A percentile compares a stretch with the other conserved stretches of the same genome.
Conservation (phyloP, 768 basidiomycete species). For the Mycena galopus region DNA sequence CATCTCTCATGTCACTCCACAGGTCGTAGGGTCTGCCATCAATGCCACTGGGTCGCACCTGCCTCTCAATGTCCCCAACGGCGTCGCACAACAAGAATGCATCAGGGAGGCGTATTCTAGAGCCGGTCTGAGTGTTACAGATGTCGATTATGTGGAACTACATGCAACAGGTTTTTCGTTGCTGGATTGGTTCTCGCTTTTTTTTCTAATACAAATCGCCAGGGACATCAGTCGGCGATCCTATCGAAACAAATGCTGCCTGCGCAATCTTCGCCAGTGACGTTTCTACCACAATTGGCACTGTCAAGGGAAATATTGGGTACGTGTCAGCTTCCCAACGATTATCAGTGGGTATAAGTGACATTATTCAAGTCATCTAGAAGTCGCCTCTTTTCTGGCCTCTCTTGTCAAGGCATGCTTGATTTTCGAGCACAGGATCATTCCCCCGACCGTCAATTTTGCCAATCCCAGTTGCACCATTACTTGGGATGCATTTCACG, state of each 20-base stretch:
- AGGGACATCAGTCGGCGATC: not conserved
- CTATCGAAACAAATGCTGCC: not conserved
- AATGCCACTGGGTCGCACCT: not conserved
- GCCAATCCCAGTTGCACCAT: constrained; percentile 40
- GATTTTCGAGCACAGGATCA: constrained; percentile 40
- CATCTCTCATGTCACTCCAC: not conserved
- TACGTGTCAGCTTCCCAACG: not conserved
- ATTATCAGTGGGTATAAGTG: not conserved
- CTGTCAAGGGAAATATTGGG: not conserved
- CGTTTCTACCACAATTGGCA: not conserved
- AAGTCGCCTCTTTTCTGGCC: constrained; percentile 7
- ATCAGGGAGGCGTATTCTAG: not conserved
- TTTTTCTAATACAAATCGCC: not conserved
- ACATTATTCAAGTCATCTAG: not conserved
- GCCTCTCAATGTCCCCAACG: not conserved
- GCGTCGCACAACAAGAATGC: not conserved
- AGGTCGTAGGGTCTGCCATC: not conserved
- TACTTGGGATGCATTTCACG: constrained; percentile 38
- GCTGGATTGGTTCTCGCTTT: not conserved
- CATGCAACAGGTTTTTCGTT: not conserved
- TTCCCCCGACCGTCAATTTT: constrained; percentile 48
- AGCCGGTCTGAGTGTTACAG: not conserved
- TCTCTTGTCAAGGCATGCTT: constrained; percentile 43
- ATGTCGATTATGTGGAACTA: not conserved
- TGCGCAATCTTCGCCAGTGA: not conserved